These are phyloP conservation scores for Clavariopsis aquatica DNA, from an alignment of 495 filamentous ascomycete species.

Conservation along the genomic window DNA sequence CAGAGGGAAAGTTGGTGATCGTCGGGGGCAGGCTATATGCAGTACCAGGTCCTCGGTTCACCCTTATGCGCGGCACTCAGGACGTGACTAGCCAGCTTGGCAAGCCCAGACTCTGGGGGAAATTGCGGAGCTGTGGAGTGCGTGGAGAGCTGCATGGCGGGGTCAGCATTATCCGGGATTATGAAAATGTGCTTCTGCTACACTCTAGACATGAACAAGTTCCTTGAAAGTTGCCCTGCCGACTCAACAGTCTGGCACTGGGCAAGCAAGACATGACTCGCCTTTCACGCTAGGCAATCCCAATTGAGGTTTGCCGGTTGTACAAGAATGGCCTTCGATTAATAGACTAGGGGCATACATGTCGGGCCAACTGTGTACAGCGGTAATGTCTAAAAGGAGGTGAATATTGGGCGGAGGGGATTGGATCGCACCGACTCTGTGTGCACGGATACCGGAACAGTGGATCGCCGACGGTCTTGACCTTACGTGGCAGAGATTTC, in stretches of 20 bases:
- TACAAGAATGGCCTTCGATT: neutral
- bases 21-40: neutral
- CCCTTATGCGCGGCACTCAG: constrained; percentile 2
- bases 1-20: neutral
- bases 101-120: neutral
- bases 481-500: too few species aligned
- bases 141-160: neutral
- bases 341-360: neutral
- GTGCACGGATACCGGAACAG: too few species aligned
- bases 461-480: too few species aligned
- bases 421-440: too few species aligned
- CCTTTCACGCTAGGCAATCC: neutral
- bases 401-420: neutral
- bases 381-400: neutral
- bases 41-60: constrained; percentile 6
- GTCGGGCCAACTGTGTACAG: neutral
- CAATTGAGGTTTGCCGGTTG: neutral
- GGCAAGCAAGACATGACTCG: neutral
- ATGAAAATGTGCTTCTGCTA: neutral
- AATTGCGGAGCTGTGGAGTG: neutral
- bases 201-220: neutral
- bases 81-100: neutral
- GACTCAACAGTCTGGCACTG: neutral
- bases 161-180: neutral
- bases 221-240: neutral